Evolutionary conservation across 1,284 basidiomycete genomes (phyloP).

Genomic region (Moniliophthora roreri): DNA sequence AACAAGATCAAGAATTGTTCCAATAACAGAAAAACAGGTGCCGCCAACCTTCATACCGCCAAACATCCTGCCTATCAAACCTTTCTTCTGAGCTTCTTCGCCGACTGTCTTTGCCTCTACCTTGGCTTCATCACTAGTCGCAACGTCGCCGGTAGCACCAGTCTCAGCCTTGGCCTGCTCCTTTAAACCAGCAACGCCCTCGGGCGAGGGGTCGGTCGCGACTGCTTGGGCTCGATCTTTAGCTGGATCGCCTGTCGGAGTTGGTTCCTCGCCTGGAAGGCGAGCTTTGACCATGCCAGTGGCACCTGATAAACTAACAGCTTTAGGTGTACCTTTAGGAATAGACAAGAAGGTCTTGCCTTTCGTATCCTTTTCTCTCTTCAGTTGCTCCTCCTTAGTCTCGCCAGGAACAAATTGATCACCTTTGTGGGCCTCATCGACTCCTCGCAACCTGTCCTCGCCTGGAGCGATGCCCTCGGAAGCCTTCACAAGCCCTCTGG

Average conservation of each 20-base stretch:
- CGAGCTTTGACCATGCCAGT: too few species aligned
- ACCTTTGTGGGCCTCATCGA: constrained; percentile 56
- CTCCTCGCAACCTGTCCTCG: constrained; percentile 58
- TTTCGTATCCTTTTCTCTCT: neutral
- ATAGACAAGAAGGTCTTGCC: too few species aligned
- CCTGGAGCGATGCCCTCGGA: constrained; percentile 73
- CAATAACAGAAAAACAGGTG: constrained; percentile 25
- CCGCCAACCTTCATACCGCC: constrained; percentile 18
- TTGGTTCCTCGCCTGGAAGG: too few species aligned
- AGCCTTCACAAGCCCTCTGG: constrained; percentile 62
- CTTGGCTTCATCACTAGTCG: neutral
- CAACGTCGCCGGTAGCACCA: too few species aligned
- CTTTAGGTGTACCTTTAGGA: too few species aligned
- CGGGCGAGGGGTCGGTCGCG: too few species aligned
- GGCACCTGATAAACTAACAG: too few species aligned
- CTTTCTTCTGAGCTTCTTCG: constrained; percentile 41
- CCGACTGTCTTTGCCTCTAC: neutral
- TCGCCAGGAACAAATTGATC: neutral
- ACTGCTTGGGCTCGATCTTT: too few species aligned
- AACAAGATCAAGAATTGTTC: neutral
- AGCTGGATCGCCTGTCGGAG: too few species aligned
- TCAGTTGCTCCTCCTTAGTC: neutral
- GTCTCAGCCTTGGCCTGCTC: too few species aligned
- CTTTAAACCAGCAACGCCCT: too few species aligned
- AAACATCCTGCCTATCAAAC: constrained; percentile 48